Conservation (phyloP, 2,329 filamentous ascomycete species). For the Arthrobotrys pseudoclavata region DNA sequence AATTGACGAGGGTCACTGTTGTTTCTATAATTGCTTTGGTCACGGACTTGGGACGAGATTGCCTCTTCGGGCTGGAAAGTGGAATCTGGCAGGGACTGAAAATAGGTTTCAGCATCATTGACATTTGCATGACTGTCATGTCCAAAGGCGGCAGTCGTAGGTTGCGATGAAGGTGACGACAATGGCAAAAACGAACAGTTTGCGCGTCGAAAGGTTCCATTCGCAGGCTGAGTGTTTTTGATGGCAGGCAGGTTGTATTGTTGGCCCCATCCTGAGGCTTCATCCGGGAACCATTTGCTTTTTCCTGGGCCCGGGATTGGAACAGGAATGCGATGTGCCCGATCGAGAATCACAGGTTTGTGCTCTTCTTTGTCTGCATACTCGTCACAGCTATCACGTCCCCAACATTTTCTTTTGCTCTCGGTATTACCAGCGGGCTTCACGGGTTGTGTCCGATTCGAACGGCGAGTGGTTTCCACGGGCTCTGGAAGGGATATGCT, state of each 20-base stretch:
- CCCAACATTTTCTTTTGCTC: constrained; percentile 47
- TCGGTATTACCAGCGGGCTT: constrained; percentile 36
- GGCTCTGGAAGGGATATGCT: constrained; percentile 61
- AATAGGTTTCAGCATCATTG: constrained; percentile 29
- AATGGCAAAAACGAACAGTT: constrained; percentile 27
- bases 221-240: constrained; percentile 19
- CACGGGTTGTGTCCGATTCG: constrained; percentile 61
- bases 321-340: constrained; percentile 45
- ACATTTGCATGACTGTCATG: constrained; percentile 33
- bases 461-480: constrained; percentile 62
- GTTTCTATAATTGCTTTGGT: constrained; percentile 33
- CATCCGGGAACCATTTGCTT: constrained; percentile 59
- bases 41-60: constrained; percentile 50
- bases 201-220: constrained; percentile 23
- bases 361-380: constrained; percentile 20
- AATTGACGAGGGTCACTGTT: constrained; percentile 56
- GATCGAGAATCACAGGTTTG: constrained; percentile 52
- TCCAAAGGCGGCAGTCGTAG: constrained; percentile 8
- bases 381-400: constrained; percentile 59
- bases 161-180: constrained; percentile 20
- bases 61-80: constrained; percentile 36
- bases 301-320: constrained; percentile 52
- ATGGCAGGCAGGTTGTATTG: constrained; percentile 10
- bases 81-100: constrained; percentile 21
- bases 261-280: constrained; percentile 41